These are phyloP conservation scores for Gnomoniopsis sp. DNA, from an alignment of 2,329 filamentous ascomycete species.

Conservation along the genomic window DNA sequence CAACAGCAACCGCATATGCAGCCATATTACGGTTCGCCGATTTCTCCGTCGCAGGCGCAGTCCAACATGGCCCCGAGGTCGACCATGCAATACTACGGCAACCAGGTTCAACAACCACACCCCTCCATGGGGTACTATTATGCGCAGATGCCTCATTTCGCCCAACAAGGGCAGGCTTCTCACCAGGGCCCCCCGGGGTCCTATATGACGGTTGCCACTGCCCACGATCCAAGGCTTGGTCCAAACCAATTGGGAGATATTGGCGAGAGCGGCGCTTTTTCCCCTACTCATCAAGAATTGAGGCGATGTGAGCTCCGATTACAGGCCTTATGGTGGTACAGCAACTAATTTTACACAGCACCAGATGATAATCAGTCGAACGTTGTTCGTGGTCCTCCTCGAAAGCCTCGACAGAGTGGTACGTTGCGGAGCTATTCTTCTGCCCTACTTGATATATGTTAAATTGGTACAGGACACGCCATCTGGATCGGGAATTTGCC, in stretches of 20 bases:
- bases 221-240: slow-evolving; percentile 24
- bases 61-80: slow-evolving; percentile 33
- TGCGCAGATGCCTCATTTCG: slow-evolving; percentile 34
- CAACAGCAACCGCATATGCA: slow-evolving; percentile 40
- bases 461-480: slow-evolving; percentile 63
- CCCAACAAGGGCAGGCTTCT: slow-evolving; percentile 28
- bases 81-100: slow-evolving; percentile 42
- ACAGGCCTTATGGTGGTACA: neutral
- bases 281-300: slow-evolving; percentile 12
- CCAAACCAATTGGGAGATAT: slow-evolving; percentile 19
- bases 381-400: slow-evolving; percentile 49
- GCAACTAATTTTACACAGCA: slow-evolving; percentile 10
- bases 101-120: slow-evolving; percentile 35
- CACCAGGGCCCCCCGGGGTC: slow-evolving; percentile 33
- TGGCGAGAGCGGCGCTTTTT: neutral
- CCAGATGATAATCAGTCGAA: slow-evolving; percentile 33
- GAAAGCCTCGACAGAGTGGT: slow-evolving; percentile 62
- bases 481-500: slow-evolving; percentile 96
- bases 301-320: slow-evolving; percentile 16
- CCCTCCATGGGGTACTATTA: slow-evolving; percentile 42
- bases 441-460: neutral
- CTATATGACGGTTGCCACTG: slow-evolving; percentile 28
- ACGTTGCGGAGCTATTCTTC: slow-evolving; percentile 26
- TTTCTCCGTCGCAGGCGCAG: slow-evolving; percentile 35
- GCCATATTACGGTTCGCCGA: slow-evolving; percentile 41